Evolutionary conservation across 176 grass and related monocot species (phyloP).

Genomic region (Oryza nivara): DNA sequence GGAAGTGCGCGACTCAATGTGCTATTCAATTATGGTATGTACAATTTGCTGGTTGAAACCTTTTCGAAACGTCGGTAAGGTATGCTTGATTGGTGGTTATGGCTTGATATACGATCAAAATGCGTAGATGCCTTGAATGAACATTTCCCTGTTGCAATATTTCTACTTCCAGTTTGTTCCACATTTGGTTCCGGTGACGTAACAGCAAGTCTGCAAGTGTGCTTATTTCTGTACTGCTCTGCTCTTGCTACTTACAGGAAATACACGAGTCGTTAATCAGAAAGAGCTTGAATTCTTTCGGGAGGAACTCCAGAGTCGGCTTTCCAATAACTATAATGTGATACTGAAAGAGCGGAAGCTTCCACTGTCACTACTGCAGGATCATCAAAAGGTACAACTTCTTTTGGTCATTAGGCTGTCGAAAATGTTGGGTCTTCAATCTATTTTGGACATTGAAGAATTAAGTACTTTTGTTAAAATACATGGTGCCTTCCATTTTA

Average conservation of each 20-base stretch:
- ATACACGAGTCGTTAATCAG: slow-evolving; percentile 85
- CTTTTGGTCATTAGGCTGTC: not conserved
- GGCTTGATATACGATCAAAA: not conserved
- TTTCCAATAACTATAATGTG: slow-evolving; percentile 86
- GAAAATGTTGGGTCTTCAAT: not conserved
- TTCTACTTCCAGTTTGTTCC: not conserved
- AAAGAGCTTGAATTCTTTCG: slow-evolving; percentile 82
- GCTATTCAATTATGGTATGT: not conserved
- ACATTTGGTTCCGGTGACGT: not conserved
- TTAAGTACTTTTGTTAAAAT: not conserved
- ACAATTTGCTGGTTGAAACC: not conserved
- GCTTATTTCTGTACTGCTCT: not conserved
- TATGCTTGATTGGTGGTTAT: not conserved
- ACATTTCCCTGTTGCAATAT: not conserved
- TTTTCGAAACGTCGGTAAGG: not conserved
- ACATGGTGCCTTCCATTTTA: not conserved
- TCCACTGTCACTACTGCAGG: slow-evolving; percentile 68
- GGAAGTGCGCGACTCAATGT: not conserved
- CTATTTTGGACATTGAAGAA: not conserved
- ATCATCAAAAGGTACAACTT: slow-evolving; percentile 79
- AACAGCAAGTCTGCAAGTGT: not conserved
- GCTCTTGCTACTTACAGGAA: slow-evolving; percentile 54
- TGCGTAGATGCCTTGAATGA: not conserved
- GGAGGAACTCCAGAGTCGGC: slow-evolving; percentile 58
- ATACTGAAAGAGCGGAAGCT: slow-evolving; percentile 81